Base-by-base conservation (phyloP, 305 asterid species). In the Solanum chacoense region DNA sequence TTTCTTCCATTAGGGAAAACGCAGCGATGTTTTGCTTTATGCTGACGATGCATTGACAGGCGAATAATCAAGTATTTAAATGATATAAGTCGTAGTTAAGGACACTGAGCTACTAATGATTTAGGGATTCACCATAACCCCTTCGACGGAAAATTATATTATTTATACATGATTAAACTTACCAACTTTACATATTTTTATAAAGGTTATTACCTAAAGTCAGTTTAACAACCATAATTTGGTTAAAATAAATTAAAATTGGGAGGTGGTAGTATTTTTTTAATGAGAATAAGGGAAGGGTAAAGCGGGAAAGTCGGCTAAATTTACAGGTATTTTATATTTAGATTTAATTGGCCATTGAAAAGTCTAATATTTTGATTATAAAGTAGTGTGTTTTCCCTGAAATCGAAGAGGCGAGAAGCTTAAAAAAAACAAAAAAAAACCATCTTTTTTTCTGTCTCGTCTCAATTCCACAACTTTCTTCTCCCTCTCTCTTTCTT, bases 251-350 rank as follows among this genome's bases (percentile, higher is more conserved):
- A 67, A 67, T n/a, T n/a, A 3, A 16, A 73, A 72, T 72, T 29
- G 37, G 35, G 78, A 72, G 77, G 35, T 12, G 1, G 34, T 67
- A 5, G 18, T 36, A 7, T 37, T 12, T 24, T 37, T 10, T 38
- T 22, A n/a, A 76, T 34, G 83, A 35, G 40, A 76, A 76, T 35
- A 13, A 81, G 37, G 20, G 72, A 29, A 50, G 86, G 86, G 86
- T 83, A 83, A 83, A 45, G 86, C 86, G 86, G 86, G 40, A 83
- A 83, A 83, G 31, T 29, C 38, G 86, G 86, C 63, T 18, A 81
- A 18, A 81, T 79, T 79, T 36, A 77, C 8, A 36, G 59, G 55
- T 77, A 36, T 35, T 76, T 76, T 78, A 26, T 78, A 78, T 37
- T 78, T 78, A 24, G 34, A 78, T 78, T 37, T 78, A 78, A 80